phyloP scores from a whole-genome alignment of 176 grass and related monocot genomes.

The Zea mays region Zm-B73-REFERENCE-NAM-5.0 NC_050100.1:38863001-38863500 shows the following conservation, averaged over 20 bases:
- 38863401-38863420: slow-evolving; percentile 67
- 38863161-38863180: neutral
- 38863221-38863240: slow-evolving; percentile 7
- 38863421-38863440: slow-evolving; percentile 60
- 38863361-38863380: slow-evolving; percentile 10
- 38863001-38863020: neutral
- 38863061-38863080: neutral
- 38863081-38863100: neutral
- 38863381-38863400: neutral
- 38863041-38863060: neutral
- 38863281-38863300: slow-evolving; percentile 7
- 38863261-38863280: neutral
- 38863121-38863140: too few species aligned
- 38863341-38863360: slow-evolving; percentile 4
- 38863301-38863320: neutral
- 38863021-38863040: neutral
- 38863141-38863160: too few species aligned
- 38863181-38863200: neutral
- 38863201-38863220: neutral
- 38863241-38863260: neutral
- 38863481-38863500: slow-evolving; percentile 47
- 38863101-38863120: neutral
- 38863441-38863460: slow-evolving; percentile 23
- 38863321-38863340: slow-evolving; percentile 19
- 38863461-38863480: slow-evolving; percentile 12